Evolutionary conservation across 441 rosid species (phyloP), one percentile per base, ranked within the genome.

Genomic region (Adansonia gregorii): DNA sequence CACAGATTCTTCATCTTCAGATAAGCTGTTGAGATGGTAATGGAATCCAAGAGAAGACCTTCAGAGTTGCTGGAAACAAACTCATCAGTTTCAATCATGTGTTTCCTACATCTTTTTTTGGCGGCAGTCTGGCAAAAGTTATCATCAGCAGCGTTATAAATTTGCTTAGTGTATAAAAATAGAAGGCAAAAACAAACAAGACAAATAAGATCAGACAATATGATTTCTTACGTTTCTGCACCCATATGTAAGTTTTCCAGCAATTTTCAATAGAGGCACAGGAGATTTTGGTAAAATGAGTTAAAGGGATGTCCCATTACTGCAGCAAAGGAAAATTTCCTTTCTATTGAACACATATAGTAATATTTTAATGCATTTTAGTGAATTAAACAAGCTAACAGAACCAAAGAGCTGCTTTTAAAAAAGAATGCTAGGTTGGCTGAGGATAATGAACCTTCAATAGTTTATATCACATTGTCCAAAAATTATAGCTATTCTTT

Each of bases 71-170:
- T 75, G 10, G 93, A 89, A 61, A 94, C 85, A 67, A 90, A 96
- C 79, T 96, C 99, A 78, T 96, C 99, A 27, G 98, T 92, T 82
- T 96, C 99, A 22, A 85, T 76, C 98, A 94, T 89, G 86, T 89
- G 98, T 79, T 84, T 96, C 46, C 91, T 75, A 68, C 97, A 93
- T 84, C 98, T 88, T 85, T 90, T 93, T 83, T 84, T 93, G 73
- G 98, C 95, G 68, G 95, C 98, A 12, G 85, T 85, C 99, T 96
- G 89, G 69, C 74, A 64, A 78, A 78, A 48, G 14, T 31, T 65
- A 19, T 65, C 35, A 19, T 11, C 51, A 52, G 2, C 52, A 24
- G 45, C 19, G 66, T 39, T 35, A 17, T 55, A 52, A 11, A 39
- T 9, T 49, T 65, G 31, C 72, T 43, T 51, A 12, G 60, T 58